phyloP scores from a whole-genome alignment of 305 asterid species.

The Rubia peregrina region DNA sequence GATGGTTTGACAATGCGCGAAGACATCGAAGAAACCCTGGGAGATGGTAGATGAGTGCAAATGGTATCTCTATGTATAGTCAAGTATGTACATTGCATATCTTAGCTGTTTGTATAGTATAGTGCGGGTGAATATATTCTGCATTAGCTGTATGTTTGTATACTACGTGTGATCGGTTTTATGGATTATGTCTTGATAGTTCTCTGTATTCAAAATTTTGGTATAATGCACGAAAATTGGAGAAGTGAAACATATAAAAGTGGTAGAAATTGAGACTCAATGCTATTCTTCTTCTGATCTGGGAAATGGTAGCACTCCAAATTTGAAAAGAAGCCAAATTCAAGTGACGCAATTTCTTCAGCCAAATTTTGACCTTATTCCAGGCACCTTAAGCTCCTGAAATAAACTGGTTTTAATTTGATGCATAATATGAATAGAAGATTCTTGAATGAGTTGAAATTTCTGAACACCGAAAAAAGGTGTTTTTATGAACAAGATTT shows the following conservation, averaged over 20 bases:
- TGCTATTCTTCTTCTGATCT: not conserved
- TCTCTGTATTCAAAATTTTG: no score
- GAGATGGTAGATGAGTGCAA: constrained; percentile 41
- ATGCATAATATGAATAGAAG: not conserved
- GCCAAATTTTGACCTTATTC: not conserved
- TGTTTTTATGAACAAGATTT: not conserved
- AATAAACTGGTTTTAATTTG: not conserved
- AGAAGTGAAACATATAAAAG: not conserved
- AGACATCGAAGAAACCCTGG: constrained; percentile 29
- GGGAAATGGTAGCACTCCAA: not conserved
- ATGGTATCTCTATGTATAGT: not conserved
- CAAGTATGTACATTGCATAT: not conserved
- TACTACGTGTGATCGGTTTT: no score
- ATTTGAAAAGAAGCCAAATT: not conserved
- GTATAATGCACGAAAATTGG: not conserved
- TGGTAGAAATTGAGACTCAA: not conserved
- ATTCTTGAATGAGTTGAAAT: not conserved
- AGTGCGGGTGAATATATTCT: not conserved
- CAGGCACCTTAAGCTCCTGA: not conserved
- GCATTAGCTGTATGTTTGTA: not conserved
- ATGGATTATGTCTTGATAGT: no score
- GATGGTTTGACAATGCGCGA: constrained; percentile 12
- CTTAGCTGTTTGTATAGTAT: not conserved
- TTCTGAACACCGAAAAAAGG: not conserved
- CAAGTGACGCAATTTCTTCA: not conserved